Base-by-base conservation (phyloP, 2,329 filamentous ascomycete species). In the Fusarium sp. region DNA sequence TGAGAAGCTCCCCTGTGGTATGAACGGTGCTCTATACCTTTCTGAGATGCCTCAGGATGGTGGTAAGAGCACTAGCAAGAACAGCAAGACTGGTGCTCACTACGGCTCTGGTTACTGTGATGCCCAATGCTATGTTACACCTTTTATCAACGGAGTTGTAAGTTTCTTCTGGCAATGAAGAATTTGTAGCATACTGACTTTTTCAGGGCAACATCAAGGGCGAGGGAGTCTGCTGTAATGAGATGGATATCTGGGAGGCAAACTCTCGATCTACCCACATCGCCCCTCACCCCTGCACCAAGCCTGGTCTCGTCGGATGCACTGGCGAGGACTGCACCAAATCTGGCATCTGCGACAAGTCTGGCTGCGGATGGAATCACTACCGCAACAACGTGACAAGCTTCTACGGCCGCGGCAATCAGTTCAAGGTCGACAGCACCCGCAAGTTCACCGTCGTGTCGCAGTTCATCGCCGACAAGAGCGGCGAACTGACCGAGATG, bases 1-100 rank as follows among this genome's bases (percentile, higher is more conserved):
- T 42, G 88, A 87, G 24, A 83, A 85, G 67, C 80, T 91, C 30
- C 86, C 86, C 15, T 91, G 89, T 67, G 89, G 89, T 57, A 80
- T 91, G 74, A 91, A 91, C 75, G 88, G 88, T 61, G 88, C 89
- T 19, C 75, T 91, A 30, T 90, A 91, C 77, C 84, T 91, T 15
- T 80, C 78, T 20, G 80, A 82, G 74, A 83, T 83, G 81, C 82
- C 86, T 12, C 78, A 81, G 8, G 86, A 89, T 70, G 90, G 90
- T 68, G 89, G 88, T 30, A 65, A 82, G 69, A 86, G 83, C 71
- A 72, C 81, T 0, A 80, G 66, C 44, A 43, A 47, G 11, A 36
- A 77, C 52, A 88, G 86, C 77, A 81, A 82, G 54, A 87, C 83
- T 24, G 88, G 88, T 58, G 86, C 88, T 4, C 79, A 81, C 51